Base-by-base conservation (phyloP, 108 stramenopile genomes). In the Nannochloropsis salina region DNA sequence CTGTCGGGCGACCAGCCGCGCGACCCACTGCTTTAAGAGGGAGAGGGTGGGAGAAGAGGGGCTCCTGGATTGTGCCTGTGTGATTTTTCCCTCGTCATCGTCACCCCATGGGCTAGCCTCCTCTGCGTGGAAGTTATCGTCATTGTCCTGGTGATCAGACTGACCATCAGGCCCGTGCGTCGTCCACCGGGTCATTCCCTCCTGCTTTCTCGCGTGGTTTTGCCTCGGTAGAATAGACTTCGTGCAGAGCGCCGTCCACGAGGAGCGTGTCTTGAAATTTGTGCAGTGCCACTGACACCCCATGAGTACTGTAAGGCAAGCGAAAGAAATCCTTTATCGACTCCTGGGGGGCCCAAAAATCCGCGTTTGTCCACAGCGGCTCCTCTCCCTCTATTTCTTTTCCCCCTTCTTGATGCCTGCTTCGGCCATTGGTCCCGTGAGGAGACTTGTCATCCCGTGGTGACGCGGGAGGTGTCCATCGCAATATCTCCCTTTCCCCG, bases 311-410 rank as follows among this genome's bases (percentile, higher is more conserved):
- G 44, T 5, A 82, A 82, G 82, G 82, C 44, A 82, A 9, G 21
- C 82, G 42, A 45, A 82, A 82, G 3, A 82, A 45, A 20, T 15
- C 8, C 82, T 82, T 82, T 20, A 82, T 45, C 44, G 44, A 43
- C 5, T 82, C 82, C 5, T 2, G 3, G 21, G 82, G 82, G 15
- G 44, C 82, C 9, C 3, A 21, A 21, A 82, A 82, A 5, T 82
- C 82, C 82, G 21, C 82, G 15, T 4, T n/a, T 74, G 15, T n/a
- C 61, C 2, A n/a, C 61, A 74, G 15, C n/a, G 15, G 47, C 47
- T 15, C 47, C 15, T 51, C 47, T 51, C 1, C 15, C 47, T 51
- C 47, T 15, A 15, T n/a, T n/a, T 74, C 2, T 74, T 3, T 74
- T 6, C 6, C 61, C n/a, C 61, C 61, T 74, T n/a, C 47, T 51